Evolutionary conservation across 2,329 filamentous ascomycete species (phyloP), one percentile per base, ranked within the genome.

Genomic region (Chaetomiaceae sp.): DNA sequence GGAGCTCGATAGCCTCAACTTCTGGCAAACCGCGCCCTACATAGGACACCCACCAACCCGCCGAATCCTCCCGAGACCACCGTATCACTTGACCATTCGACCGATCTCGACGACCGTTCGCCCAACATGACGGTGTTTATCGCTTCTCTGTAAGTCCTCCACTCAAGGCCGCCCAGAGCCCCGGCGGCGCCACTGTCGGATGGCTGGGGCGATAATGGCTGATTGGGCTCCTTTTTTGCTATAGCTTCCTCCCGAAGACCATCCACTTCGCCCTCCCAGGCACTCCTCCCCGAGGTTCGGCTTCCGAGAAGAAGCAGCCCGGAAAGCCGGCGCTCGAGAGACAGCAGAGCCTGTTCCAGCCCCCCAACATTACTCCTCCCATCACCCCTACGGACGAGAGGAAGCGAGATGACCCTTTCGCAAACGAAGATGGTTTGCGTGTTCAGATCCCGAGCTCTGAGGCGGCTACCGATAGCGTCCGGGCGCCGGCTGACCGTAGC

Each of bases 211-310:
- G 32, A 14, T 23, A 18, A 29, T 29, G 16, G 14, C 29, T 46
- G 10, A 50, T 21, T 7, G 6, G 4, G 18, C 11, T 5, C 2
- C 16, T 34, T 3, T 13, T 4, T 14, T 11, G 2, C 66, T 9
- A 27, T 27, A 96, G 91, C 53, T 96, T 96, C 67, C 81, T 96
- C 32, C 92, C 92, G 30, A 91, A 95, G 69, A 97, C 92, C 36
- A 78, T 96, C 65, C 85, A 95, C 69, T 97, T 97, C 69, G 85
- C 85, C 62, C 77, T 88, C 52, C 81, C 82, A 10, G 76, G 77
- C 34, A 77, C 75, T 29, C 73, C 75, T 47, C 71, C 69, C 53
- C 72, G 66, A 57, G 66, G 65, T 55, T 67, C 63, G 59, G 67
- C 67, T 47, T 59, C 65, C 58, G 42, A 59, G 53, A 66, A 61